Evolutionary conservation across 495 filamentous ascomycete species (phyloP).

Genomic region (Melanomma pulvis-pyrius): DNA sequence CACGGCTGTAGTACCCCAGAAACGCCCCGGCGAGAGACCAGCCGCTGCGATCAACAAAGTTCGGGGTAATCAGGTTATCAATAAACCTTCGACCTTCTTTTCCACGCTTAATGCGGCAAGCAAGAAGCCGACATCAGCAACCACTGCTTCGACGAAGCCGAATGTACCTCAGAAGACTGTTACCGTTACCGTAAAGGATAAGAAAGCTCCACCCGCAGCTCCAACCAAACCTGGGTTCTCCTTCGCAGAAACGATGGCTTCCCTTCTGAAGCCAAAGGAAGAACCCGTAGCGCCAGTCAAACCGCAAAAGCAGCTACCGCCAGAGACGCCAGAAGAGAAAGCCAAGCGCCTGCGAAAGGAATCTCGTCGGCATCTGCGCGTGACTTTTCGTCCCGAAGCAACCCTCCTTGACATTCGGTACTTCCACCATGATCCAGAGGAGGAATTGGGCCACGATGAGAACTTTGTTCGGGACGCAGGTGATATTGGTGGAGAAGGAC

Average conservation of each 20-base stretch:
- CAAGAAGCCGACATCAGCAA: slow-evolving; percentile 57
- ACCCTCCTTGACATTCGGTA: slow-evolving; percentile 70
- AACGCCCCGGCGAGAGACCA: slow-evolving; percentile 28
- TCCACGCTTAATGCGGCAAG: slow-evolving; percentile 61
- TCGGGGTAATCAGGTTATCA: slow-evolving; percentile 54
- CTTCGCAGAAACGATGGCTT: slow-evolving; percentile 60
- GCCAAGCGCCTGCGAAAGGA: slow-evolving; percentile 77
- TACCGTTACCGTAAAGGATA: slow-evolving; percentile 45
- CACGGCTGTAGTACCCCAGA: slow-evolving; percentile 36
- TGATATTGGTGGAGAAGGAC: slow-evolving; percentile 76
- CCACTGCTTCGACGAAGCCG: slow-evolving; percentile 24
- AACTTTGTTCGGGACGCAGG: slow-evolving; percentile 67
- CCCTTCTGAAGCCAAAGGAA: slow-evolving; percentile 63
- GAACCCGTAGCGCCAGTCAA: slow-evolving; percentile 58
- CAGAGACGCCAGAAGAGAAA: slow-evolving; percentile 77
- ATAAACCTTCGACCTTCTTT: slow-evolving; percentile 63
- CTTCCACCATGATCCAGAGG: slow-evolving; percentile 79
- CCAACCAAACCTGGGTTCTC: slow-evolving; percentile 48
- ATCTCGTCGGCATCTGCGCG: slow-evolving; percentile 68
- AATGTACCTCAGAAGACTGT: slow-evolving; percentile 27
- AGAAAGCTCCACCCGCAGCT: slow-evolving; percentile 45
- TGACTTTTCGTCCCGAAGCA: slow-evolving; percentile 71
- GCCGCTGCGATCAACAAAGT: slow-evolving; percentile 46
- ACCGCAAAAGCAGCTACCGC: slow-evolving; percentile 55
- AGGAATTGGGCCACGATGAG: slow-evolving; percentile 71